Base-by-base conservation (phyloP, 2,329 filamentous ascomycete genomes). In the Trichophyton simii region DNA sequence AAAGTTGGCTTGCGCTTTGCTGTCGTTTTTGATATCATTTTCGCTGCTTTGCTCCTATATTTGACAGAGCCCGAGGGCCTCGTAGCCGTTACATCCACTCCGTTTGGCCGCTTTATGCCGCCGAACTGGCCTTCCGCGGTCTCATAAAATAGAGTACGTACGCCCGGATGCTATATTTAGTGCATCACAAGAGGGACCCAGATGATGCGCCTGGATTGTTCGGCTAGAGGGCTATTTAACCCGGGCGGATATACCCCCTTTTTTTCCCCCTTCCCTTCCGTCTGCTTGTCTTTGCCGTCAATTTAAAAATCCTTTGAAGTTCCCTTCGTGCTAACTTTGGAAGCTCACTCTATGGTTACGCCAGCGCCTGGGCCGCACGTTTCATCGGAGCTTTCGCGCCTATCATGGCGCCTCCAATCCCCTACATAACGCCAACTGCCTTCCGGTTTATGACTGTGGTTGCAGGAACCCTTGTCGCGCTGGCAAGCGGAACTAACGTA, bases 401-500 rank as follows among this genome's bases (percentile, higher is more conserved):
- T 36, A 36, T 28, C 50, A 36, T 55, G 50, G 50, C 31, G 28
- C 4, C 13, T 36, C 50, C 15, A n/a, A 55, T 36, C n/a, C 50
- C 50, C 15, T 55, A 34, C 28, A 44, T 44, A 42, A 15, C 55
- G 4, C 41, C 36, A 42, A 36, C 22, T 18, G 22, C 55, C 59
- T 85, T 85, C 65, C 87, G 91, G 67, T 79, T 95, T 60, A 76
- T 94, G 61, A 91, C 92, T 66, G 92, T 91, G 68, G 78, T 91
- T 62, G 91, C 91, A 58, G 91, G 90, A 31, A 96, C 91, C 15
- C 73, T 85, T 65, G 90, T 96, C 65, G 85, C 91, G 15, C 80
- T 97, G 63, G 90, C 91, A 63, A 96, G 91, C 73, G 94, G 94
- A 64, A 95, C 91, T 65, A 96, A 96, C 74, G 91, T 95, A 76